A percentile compares a stretch with the other conserved stretches of the same genome.
phyloP scores from a whole-genome alignment of 768 basidiomycete species.

The Boletus vermiculosoides region DNA sequence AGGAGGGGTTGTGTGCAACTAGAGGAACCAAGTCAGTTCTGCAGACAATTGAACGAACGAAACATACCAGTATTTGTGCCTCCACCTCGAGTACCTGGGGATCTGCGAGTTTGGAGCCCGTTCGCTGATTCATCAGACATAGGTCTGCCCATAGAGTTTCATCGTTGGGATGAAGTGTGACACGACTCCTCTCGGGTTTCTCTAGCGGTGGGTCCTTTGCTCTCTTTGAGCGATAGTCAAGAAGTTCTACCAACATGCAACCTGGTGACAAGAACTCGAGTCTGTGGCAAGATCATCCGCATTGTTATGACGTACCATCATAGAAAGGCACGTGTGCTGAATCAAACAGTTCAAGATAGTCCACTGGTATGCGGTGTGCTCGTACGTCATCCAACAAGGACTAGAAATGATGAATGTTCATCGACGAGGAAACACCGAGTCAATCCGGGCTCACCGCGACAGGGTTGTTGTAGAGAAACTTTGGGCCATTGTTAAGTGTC shows the following conservation, averaged over 20 bases:
- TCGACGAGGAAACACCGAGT: neutral
- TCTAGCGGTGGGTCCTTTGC: slow-evolving; percentile 56
- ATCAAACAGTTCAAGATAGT: slow-evolving; percentile 82
- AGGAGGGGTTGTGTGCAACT: slow-evolving; percentile 75
- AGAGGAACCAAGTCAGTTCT: slow-evolving; percentile 10
- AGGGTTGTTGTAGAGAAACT: slow-evolving; percentile 79
- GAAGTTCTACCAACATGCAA: slow-evolving; percentile 81
- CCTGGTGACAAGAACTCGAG: slow-evolving; percentile 42
- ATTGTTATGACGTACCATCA: slow-evolving; percentile 54
- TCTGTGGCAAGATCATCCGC: neutral
- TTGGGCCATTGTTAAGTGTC: slow-evolving; percentile 77
- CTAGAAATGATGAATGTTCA: slow-evolving; percentile 37
- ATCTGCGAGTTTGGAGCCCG: slow-evolving; percentile 64
- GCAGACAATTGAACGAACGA: neutral
- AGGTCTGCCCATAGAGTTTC: slow-evolving; percentile 82
- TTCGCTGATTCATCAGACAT: slow-evolving; percentile 61
- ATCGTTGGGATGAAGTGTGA: slow-evolving; percentile 72
- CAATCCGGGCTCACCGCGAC: slow-evolving; percentile 49
- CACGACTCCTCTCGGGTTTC: slow-evolving; percentile 62
- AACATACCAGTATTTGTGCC: slow-evolving; percentile 64
- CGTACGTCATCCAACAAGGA: slow-evolving; percentile 81
- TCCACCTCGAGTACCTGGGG: slow-evolving; percentile 71
- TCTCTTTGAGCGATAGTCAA: slow-evolving; percentile 68
- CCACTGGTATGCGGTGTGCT: slow-evolving; percentile 79
- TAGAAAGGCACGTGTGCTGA: slow-evolving; percentile 73